Evolutionary conservation across 1,284 basidiomycete genomes (phyloP), one percentile per base, ranked within the genome.

Genomic region (Cryptococcus floricola): DNA sequence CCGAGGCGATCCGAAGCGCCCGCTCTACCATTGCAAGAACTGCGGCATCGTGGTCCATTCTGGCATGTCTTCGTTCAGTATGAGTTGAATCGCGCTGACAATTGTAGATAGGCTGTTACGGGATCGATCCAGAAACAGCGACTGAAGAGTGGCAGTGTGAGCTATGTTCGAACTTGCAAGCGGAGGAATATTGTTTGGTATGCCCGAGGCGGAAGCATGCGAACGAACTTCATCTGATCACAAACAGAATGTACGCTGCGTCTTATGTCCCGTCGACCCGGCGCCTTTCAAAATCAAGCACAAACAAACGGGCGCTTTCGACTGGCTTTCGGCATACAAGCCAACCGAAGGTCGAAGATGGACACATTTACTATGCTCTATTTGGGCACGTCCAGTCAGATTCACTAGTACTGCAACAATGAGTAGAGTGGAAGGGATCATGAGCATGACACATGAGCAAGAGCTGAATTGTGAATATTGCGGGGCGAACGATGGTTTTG

Each of bases 271-370:
- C 0, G 53, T 52, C 39, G 65, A 66, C 46, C 65, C 48, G 48
- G 57, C 60, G n/a, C 49, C 55, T 2, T 46, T 52, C 18, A 67
- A 66, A 58, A 47, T 58, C 25, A 72, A 79, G 44, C 65, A 62
- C 31, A 81, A 68, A 62, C 82, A 68, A 34, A 73, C 78, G n/a
- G 67, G 82, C 2, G 86, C 89, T 65, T 76, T 77, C 54, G 83
- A 84, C 14, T 87, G 87, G 65, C 79, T 97, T 39, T 87, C 91
- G 42, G 88, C 87, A 4, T 86, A 89, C 71, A 97, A 97, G 73
- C 90, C 90, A 5, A 97, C 94, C 0, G 95, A 98, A 78, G 88
- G 90, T 27, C 87, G 89, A 74, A 89, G 90, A 59, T 97, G 92
- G 91, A 86, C 86, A 1, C 95, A 98, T 71, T 80, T 93, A 19